Evolutionary conservation across 331 rosid species (phyloP), one percentile per base, ranked within the genome.

Genomic region (Erythrophleum ivorense): DNA sequence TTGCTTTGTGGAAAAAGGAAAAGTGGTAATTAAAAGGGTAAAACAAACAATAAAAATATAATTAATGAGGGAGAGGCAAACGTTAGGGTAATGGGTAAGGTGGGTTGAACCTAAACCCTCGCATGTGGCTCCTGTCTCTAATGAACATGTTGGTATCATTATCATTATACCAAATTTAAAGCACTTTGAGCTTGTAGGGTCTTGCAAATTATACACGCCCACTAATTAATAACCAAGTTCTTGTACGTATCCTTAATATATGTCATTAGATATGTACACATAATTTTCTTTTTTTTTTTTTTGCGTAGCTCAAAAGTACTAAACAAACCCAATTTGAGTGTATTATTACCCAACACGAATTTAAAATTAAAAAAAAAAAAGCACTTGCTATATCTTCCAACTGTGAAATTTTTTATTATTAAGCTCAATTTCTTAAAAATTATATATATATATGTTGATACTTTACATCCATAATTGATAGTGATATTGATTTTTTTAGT

Each of bases 41-140:
- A 59, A 24, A 13, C 38, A 24, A 59, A 9, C 7, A 4, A 58
- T 50, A 50, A 11, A 8, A 8, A 9, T 0, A 59, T 40, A 18
- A 38, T 19, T 75, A 19, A 10, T 7, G 11, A 59, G 24, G 64
- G 10, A 49, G 9, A 59, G 13, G 55, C 79, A 84, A 24, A 24
- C 38, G 80, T 18, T 49, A 57, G 65, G 49, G 41, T 38, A 45
- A 59, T 59, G 72, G 85, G 31, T 57, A 55, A 8, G n/a, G 57
- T 9, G 80, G 81, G 45, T 86, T 55, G 57, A 76, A 78, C 67
- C 43, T 31, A 69, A 41, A 80, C 68, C 38, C 31, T 40, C 78
- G 87, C 89, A 79, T 79, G 89, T 88, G 89, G 62, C 55, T 79
- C 53, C 24, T 62, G 82, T 81, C 85, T 82, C 65, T 70, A 84